Evolutionary conservation across 768 basidiomycete genomes (phyloP), one percentile per base, ranked within the genome.

Genomic region (Boletus barrowsii): DNA sequence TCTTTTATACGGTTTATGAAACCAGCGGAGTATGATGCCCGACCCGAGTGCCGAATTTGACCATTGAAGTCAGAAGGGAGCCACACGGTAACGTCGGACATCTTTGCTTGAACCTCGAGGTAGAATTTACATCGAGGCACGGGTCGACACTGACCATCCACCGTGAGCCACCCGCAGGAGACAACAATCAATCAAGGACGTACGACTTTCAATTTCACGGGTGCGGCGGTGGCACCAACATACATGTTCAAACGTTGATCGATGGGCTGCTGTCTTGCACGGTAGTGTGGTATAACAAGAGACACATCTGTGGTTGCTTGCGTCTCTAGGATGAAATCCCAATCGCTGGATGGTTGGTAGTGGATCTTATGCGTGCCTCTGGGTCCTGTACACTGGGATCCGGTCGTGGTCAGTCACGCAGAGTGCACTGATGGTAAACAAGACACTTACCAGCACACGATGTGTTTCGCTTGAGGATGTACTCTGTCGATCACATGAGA

Each of bases 31-130:
- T 83, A 85, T 9, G 75, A 67, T 6, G 78, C 73, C 56, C 73
- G 79, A 44, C 80, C 79, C 14, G 76, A 70, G 60, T 80, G 71
- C 61, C 76, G 79, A 37, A 91, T 87, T 36, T 74, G 79, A 22
- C 89, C 89, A 51, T 75, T 80, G 72, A 90, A 90, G 63, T 91
- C 88, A 35, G 87, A 89, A 14, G 89, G 89, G 18, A 91, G 75
- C 83, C 84, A 90, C 54, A 90, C 70, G 6, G 83, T 88, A 30
- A 90, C 79, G 61, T 88, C 80, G 39, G 89, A 86, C n/a, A 75
- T 70, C n/a, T 76, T 72, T 17, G 81, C 84, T 58, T 78, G 78
- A 35, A 91, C 74, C 67, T 87, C 83, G 46, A 90, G 77, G 67
- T 80, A 81, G 60, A 86, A 83, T 65, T 76, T 77, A 35, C 76